Conservation (phyloP, 2,329 filamentous ascomycete genomes). For the Clarireedia paspali region DNA sequence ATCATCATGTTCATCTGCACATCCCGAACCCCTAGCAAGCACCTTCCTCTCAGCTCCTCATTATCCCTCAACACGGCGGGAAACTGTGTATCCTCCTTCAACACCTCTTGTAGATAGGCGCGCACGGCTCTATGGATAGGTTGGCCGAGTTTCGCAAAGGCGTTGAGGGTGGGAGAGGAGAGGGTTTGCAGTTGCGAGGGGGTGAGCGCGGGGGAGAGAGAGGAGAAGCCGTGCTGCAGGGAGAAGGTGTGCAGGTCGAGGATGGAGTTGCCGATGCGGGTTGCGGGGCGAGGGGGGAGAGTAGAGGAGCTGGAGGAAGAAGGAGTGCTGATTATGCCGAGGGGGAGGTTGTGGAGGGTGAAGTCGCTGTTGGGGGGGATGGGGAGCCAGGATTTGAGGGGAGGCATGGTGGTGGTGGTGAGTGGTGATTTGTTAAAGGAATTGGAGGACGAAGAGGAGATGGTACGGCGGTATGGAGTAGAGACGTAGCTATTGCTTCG, state of each 20-base stretch:
- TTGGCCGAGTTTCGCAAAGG: slow-evolving; percentile 65
- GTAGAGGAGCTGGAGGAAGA: slow-evolving; percentile 33
- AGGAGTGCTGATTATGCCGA: slow-evolving; percentile 55
- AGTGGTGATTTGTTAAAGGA: not conserved
- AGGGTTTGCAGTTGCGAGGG: slow-evolving; percentile 51
- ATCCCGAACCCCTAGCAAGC: slow-evolving; percentile 50
- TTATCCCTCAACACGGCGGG: slow-evolving; percentile 59
- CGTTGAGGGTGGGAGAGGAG: slow-evolving; percentile 58
- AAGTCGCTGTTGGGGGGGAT: slow-evolving; percentile 38
- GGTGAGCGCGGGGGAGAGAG: slow-evolving; percentile 39
- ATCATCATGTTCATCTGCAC: slow-evolving; percentile 65
- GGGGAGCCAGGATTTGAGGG: slow-evolving; percentile 27
- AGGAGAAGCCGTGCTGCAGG: slow-evolving; percentile 49
- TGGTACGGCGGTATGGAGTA: not conserved
- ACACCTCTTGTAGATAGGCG: slow-evolving; percentile 58
- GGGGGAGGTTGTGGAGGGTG: slow-evolving; percentile 68
- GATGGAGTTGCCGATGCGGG: slow-evolving; percentile 61
- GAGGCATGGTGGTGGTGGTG: slow-evolving; percentile 20
- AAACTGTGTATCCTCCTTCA: slow-evolving; percentile 50
- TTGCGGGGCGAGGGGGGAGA: slow-evolving; percentile 46
- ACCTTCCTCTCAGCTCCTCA: slow-evolving; percentile 44
- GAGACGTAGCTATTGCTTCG: no score
- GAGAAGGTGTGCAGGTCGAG: slow-evolving; percentile 59
- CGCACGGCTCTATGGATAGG: slow-evolving; percentile 62
- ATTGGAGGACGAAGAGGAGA: not conserved